Percentiles rank a stretch among this genome's conserved stretches.
These are phyloP conservation scores for Phytophthora sp. DNA, from an alignment of 352 stramenopile genomes.

Conservation along the genomic window DNA sequence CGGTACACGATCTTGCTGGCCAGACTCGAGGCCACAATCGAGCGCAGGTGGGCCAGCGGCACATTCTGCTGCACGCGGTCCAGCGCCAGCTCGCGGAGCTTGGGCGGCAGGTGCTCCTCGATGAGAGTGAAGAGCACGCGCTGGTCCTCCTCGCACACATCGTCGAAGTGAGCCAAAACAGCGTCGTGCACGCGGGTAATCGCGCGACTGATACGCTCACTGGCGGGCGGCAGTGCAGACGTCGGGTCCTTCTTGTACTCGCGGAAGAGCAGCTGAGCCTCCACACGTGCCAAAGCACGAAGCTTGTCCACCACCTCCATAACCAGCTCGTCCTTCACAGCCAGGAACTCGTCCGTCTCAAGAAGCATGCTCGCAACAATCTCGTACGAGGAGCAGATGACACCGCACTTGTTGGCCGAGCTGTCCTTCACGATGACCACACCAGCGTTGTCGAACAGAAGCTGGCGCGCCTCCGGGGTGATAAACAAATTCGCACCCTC, in stretches of 20 bases:
- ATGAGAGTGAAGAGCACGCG: constrained; percentile 85
- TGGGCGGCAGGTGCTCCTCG: constrained; percentile 93
- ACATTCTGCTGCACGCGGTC: constrained; percentile 94
- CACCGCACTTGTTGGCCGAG: constrained; percentile 91
- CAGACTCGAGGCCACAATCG: constrained; percentile 95
- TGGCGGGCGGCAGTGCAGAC: constrained; percentile 90
- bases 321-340: constrained; percentile 95
- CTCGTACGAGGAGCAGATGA: constrained; percentile 87
- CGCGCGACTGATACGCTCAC: constrained; percentile 94
- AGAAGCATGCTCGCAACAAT: constrained; percentile 95
- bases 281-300: constrained; percentile 90
- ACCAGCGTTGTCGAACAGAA: constrained; percentile 95
- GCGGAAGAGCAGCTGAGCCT: constrained; percentile 98
- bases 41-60: constrained; percentile 96
- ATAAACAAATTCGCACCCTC: constrained; percentile 90
- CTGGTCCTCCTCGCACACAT: constrained; percentile 87
- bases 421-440: constrained; percentile 98
- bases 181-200: constrained; percentile 98
- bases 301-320: constrained; percentile 96
- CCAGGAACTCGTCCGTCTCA: constrained; percentile 96
- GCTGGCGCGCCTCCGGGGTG: constrained; percentile 84
- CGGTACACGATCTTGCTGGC: constrained; percentile 99
- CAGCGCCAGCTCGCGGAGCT: constrained; percentile 93
- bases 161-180: constrained; percentile 91
- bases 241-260: constrained; percentile 94